Conservation (phyloP, 1,284 basidiomycete genomes). For the Tilletia walkeri region DNA sequence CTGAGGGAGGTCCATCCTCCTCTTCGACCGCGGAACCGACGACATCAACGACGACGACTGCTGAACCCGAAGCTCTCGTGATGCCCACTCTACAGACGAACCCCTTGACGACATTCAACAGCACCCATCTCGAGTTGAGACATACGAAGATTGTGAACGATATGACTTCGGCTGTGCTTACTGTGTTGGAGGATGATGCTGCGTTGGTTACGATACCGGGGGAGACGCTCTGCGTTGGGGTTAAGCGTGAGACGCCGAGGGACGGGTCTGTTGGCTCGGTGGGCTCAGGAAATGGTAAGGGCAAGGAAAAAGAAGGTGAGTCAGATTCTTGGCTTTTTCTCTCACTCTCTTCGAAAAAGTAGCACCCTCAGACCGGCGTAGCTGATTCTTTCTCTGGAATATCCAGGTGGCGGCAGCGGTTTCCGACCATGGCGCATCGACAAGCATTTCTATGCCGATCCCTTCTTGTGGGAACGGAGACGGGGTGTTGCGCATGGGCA, state of each 20-base stretch:
- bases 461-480: constrained; percentile 13
- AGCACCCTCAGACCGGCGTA: too few relatives aligned
- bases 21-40: too few relatives aligned
- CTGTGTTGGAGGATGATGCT: constrained; percentile 2
- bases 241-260: neutral
- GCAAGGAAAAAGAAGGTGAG: neutral
- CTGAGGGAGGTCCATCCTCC: neutral
- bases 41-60: too few relatives aligned
- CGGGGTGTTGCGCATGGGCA: neutral
- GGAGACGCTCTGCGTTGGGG: constrained; percentile 3
- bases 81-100: constrained; percentile 1
- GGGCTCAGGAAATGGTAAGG: neutral
- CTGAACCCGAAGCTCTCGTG: neutral
- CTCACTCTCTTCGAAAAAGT: neutral
- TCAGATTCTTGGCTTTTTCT: neutral
- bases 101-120: constrained; percentile 3
- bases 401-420: too few relatives aligned
- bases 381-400: too few relatives aligned
- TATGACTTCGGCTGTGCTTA: constrained; percentile 1
- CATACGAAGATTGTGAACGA: neutral
- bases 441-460: constrained; percentile 8
- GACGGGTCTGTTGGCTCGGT: too few relatives aligned
- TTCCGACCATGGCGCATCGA: neutral
- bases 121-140: constrained; percentile 9
- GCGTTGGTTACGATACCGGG: neutral